Conservation (phyloP, 2,329 filamentous ascomycete species). For the Furcasterigmium sp. region DNA sequence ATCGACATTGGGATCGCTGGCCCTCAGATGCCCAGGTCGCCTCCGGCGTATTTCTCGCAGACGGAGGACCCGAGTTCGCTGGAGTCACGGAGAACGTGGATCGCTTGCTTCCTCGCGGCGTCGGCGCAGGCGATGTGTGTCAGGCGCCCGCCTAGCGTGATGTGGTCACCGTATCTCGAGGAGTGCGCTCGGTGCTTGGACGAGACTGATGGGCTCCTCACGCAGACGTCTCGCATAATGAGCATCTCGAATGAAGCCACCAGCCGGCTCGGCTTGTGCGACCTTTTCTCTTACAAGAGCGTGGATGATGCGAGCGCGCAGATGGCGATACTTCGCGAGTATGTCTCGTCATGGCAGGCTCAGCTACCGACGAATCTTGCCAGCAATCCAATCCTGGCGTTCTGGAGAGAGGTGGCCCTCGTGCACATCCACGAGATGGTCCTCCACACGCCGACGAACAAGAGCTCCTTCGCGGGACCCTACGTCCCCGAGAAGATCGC, state of each 20-base stretch:
- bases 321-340: not conserved
- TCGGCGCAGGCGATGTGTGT: not conserved
- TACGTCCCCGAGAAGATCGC: slow-evolving; percentile 11
- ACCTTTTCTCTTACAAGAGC: not conserved
- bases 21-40: not conserved
- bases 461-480: slow-evolving; percentile 10
- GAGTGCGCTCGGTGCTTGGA: not conserved
- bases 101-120: not conserved
- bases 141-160: not conserved
- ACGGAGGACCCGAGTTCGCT: not conserved
- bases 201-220: not conserved
- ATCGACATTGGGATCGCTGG: slow-evolving; percentile 2
- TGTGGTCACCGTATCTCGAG: not conserved
- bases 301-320: not conserved
- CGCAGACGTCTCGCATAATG: not conserved
- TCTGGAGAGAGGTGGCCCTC: slow-evolving; percentile 7
- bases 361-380: slow-evolving; percentile 1
- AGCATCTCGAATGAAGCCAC: not conserved
- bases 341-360: not conserved
- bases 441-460: slow-evolving; percentile 12
- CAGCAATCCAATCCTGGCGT: not conserved
- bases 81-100: slow-evolving; percentile 1
- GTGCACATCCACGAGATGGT: slow-evolving; percentile 11
- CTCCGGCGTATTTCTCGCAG: not conserved
- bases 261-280: slow-evolving; percentile 2